Conservation (phyloP, 441 rosid species). For the Corymbia citriodora region DNA sequence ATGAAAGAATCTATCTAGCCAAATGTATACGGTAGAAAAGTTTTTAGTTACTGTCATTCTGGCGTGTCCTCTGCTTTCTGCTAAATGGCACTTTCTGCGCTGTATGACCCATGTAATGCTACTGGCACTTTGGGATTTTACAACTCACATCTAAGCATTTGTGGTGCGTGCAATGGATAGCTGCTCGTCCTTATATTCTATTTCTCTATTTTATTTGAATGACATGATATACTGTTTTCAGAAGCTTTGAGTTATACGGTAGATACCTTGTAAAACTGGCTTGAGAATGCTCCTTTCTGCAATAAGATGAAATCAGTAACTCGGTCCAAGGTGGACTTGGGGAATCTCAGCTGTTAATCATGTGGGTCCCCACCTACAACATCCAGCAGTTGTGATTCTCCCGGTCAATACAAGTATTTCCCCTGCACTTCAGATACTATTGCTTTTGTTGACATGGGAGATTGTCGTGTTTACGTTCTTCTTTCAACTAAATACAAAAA, state of each 20-base stretch:
- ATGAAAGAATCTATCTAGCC: not conserved
- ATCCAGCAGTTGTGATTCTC: not conserved
- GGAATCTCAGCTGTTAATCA: not conserved
- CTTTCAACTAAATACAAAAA: not conserved
- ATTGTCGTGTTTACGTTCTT: not conserved
- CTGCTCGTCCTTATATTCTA: not conserved
- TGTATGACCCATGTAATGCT: not conserved
- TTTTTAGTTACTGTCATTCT: not conserved
- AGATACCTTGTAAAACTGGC: not conserved
- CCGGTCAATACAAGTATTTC: not conserved
- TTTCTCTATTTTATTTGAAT: not conserved
- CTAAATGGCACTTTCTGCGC: not conserved
- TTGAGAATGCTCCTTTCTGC: not conserved
- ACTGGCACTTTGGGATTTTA: not conserved
- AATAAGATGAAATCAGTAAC: not conserved
- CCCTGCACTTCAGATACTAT: not conserved
- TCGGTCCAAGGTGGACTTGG: not conserved
- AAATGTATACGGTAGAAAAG: not conserved
- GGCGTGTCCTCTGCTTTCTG: not conserved
- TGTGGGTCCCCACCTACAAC: not conserved
- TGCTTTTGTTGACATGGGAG: not conserved
- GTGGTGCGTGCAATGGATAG: not conserved
- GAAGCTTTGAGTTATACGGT: not conserved
- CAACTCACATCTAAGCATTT: not conserved
- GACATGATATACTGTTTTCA: not conserved